A percentile compares a stretch with the other conserved stretches of the same genome.
Conservation (phyloP, 164 flowering plant genomes). For the Tetrastigma voinierianum region DNA sequence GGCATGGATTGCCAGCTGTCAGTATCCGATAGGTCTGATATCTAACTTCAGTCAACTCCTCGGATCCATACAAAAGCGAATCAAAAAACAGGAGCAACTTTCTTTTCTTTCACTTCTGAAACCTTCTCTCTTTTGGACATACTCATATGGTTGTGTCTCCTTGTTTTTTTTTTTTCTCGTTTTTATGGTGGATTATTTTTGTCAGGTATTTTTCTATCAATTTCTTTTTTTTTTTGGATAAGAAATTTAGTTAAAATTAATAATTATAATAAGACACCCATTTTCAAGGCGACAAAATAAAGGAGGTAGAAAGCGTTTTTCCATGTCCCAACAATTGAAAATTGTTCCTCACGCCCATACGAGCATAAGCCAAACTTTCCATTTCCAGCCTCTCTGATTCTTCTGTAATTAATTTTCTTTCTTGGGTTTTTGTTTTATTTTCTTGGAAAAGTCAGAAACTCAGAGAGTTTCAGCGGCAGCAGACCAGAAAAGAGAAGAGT, state of each 20-base stretch:
- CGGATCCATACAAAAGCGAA: slow-evolving; percentile 13
- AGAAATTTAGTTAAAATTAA: neutral
- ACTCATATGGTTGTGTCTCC: slow-evolving; percentile 5
- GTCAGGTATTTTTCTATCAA: neutral
- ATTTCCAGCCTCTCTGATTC: no score
- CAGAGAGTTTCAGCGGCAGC: no score
- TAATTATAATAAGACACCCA: no score
- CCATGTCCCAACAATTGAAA: no score
- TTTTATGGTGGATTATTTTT: neutral
- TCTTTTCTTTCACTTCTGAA: neutral
- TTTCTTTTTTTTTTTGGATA: neutral
- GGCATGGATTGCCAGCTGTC: neutral
- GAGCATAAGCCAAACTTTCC: no score
- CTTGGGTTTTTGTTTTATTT: no score
- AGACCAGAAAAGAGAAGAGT: no score
- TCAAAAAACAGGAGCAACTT: neutral
- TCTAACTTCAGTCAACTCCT: slow-evolving; percentile 17
- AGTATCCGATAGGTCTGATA: slow-evolving; percentile 7
- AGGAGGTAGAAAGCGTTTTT: no score
- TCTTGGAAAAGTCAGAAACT: no score
- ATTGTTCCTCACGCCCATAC: no score
- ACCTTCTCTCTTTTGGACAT: neutral
- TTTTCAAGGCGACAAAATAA: no score
- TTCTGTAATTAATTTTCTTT: no score
- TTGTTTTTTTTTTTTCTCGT: slow-evolving; percentile 1